Conservation (phyloP, 2,329 filamentous ascomycete species). For the Trichoderma oligosporum region DNA sequence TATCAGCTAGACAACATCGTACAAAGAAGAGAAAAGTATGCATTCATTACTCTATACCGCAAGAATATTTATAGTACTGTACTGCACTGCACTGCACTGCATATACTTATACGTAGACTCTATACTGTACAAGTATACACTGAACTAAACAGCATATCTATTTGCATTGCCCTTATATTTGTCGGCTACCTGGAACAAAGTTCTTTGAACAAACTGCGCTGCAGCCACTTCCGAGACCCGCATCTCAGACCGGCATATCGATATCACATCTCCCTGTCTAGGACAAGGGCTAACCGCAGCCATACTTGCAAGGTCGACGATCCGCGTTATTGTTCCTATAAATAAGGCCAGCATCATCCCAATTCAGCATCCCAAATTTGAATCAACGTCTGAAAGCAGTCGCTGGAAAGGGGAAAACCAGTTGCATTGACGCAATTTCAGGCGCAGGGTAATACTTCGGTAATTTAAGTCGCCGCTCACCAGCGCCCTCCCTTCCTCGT, state of each 20-base stretch:
- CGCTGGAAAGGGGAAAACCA: background rate
- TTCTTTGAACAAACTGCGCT: background rate
- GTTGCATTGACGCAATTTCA: background rate
- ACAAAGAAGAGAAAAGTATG: too few relatives aligned
- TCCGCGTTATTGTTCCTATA: background rate
- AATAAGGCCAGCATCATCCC: background rate
- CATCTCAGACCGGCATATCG: slow-evolving; percentile 12
- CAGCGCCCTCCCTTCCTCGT: slow-evolving; percentile 5
- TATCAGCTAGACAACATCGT: too few relatives aligned
- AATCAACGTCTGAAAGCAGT: background rate
- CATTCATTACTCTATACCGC: too few relatives aligned
- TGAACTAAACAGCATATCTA: too few relatives aligned
- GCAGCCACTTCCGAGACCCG: slow-evolving; percentile 17
- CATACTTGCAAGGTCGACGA: background rate
- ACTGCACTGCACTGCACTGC: too few relatives aligned
- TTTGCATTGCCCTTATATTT: slow-evolving; percentile 4
- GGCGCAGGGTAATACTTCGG: slow-evolving; percentile 14
- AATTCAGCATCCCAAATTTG: background rate
- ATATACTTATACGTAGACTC: too few relatives aligned
- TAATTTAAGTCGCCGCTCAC: slow-evolving; percentile 12
- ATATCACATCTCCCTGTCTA: slow-evolving; percentile 1
- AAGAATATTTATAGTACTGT: too few relatives aligned
- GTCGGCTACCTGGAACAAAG: background rate
- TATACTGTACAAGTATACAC: too few relatives aligned
- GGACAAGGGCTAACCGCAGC: slow-evolving; percentile 12